phyloP scores from a whole-genome alignment of 371 early-diverging fungal genomes.

The Mortierella sp. region DNA sequence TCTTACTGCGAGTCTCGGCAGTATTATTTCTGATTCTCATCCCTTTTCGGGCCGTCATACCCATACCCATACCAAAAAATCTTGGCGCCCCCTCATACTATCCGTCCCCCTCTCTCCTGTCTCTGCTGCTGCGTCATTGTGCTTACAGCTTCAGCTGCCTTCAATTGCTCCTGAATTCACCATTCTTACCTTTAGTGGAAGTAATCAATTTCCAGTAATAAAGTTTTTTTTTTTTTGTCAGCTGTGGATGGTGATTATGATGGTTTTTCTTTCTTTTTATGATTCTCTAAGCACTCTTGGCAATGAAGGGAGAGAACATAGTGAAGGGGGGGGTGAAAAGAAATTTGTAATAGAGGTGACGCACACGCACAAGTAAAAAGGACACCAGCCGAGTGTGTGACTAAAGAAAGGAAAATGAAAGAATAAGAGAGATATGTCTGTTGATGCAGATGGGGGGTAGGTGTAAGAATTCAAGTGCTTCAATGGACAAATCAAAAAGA shows the following conservation, averaged over 20 bases:
- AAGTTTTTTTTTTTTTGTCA: constrained; percentile 17
- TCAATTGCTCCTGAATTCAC: background rate
- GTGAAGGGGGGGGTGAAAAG: constrained; percentile 4
- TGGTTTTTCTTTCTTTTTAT: constrained; percentile 11
- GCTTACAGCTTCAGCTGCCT: background rate
- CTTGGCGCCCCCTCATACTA: background rate
- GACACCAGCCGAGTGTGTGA: background rate
- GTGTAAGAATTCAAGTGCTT: constrained; percentile 11
- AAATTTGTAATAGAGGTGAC: background rate
- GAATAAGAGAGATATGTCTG: constrained; percentile 1
- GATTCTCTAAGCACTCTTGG: constrained; percentile 37
- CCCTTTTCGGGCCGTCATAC: background rate
- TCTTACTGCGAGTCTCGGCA: constrained; percentile 5
- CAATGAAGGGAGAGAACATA: constrained; percentile 25
- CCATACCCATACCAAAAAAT: background rate
- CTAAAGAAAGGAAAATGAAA: background rate
- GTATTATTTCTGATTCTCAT: background rate
- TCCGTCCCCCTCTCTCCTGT: too few relatives aligned
- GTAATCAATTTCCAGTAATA: background rate
- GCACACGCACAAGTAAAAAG: too few relatives aligned
- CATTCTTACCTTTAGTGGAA: background rate
- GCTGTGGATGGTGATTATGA: background rate
- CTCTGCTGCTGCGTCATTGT: background rate
- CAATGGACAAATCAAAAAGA: constrained; percentile 8
- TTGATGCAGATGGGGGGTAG: background rate